Conservation (phyloP, 2,329 filamentous ascomycete species). For the Aspergillus floridensis region DNA sequence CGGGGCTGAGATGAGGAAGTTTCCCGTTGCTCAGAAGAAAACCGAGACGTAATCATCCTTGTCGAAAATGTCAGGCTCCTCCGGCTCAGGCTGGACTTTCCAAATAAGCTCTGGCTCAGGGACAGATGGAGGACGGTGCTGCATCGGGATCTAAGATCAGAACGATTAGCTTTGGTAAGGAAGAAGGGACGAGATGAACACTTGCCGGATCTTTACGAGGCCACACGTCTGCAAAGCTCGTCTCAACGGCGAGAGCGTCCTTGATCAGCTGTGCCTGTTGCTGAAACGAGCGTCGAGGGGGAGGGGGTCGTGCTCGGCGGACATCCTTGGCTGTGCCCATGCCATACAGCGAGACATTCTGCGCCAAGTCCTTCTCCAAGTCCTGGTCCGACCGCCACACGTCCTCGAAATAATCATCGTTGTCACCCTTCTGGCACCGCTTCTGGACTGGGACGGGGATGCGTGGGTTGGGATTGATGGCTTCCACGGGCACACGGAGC, state of each 20-base stretch:
- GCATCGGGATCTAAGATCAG: background rate
- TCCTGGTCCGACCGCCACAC: constrained; percentile 14
- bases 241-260: background rate
- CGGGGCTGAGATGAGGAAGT: background rate
- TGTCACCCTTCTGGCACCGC: constrained; percentile 4
- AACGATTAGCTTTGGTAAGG: background rate
- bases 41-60: background rate
- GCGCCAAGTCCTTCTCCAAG: constrained; percentile 8
- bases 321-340: constrained; percentile 1
- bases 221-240: background rate
- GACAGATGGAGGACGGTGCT: background rate
- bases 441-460: constrained; percentile 14
- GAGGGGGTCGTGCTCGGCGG: constrained; percentile 1
- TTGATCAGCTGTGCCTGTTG: constrained; percentile 7
- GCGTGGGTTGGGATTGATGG: constrained; percentile 6
- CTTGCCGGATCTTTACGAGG: constrained; percentile 4
- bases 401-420: constrained; percentile 22
- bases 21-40: background rate
- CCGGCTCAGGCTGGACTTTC: background rate
- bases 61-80: background rate
- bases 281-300: constrained; percentile 9
- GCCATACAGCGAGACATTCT: constrained; percentile 9
- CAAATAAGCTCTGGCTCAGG: background rate
- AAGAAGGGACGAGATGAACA: background rate
- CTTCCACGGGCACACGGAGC: constrained; percentile 12